phyloP scores from a whole-genome alignment of 805 yeast genomes.

The Blastobotrys attinorum region DNA sequence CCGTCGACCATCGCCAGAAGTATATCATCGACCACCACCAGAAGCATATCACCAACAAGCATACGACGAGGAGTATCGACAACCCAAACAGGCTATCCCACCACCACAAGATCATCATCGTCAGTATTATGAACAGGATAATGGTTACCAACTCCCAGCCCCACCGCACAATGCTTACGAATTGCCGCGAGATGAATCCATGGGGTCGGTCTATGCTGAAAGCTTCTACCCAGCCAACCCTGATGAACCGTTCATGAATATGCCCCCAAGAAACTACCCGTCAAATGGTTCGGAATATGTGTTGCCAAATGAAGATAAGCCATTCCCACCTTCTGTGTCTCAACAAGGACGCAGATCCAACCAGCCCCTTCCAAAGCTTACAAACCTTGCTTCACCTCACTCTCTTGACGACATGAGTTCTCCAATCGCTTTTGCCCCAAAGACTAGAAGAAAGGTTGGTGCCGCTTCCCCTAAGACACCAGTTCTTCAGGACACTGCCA shows the following conservation, averaged over 20 bases:
- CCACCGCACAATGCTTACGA: neutral
- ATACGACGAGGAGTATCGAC: too few relatives aligned
- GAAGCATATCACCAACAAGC: too few relatives aligned
- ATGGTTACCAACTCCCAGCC: too few relatives aligned
- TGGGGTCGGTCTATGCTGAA: neutral
- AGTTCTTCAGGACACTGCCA: neutral
- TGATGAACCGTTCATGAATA: slow-evolving; percentile 2
- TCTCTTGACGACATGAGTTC: slow-evolving; percentile 16
- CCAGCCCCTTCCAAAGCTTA: slow-evolving; percentile 15
- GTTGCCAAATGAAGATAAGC: slow-evolving; percentile 1
- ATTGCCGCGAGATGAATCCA: neutral
- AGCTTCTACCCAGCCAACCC: slow-evolving; percentile 1
- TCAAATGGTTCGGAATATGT: slow-evolving; percentile 3
- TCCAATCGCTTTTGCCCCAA: slow-evolving; percentile 19
- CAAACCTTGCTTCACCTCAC: slow-evolving; percentile 20
- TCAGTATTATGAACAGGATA: too few relatives aligned
- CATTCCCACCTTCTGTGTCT: slow-evolving; percentile 9
- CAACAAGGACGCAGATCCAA: slow-evolving; percentile 6
- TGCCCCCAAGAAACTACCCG: neutral
- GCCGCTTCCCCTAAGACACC: slow-evolving; percentile 8
- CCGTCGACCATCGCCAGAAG: too few relatives aligned
- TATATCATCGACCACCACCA: neutral
- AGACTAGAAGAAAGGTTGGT: slow-evolving; percentile 11
- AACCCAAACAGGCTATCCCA: too few relatives aligned
- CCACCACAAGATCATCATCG: too few relatives aligned